Base-by-base conservation (phyloP, 2,329 filamentous ascomycete genomes). In the Penicillium sp. region DNA sequence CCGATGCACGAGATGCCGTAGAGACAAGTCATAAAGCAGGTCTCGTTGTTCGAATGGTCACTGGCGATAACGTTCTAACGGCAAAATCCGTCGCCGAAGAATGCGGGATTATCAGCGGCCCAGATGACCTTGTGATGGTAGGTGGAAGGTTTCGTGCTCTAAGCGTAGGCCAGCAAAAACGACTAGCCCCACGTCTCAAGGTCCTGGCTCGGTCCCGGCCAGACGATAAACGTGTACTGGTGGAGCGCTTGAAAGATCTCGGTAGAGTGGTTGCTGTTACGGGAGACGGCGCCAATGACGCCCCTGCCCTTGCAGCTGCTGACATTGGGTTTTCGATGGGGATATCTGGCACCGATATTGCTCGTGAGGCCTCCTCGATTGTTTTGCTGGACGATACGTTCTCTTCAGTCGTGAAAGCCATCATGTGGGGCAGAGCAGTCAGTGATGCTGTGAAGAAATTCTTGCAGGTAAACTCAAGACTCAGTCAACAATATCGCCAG, bases 31-130 rank as follows among this genome's bases (percentile, higher is more conserved):
- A 82, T 54, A 74, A 76, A 34, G 83, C 83, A 18, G 83, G 83
- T 44, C 81, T 86, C 22, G 73, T 78, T 36, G 81, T 84, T 30
- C 79, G 81, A 49, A 84, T 84, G 80, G 80, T 84, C 30, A 84
- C 81, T n/a, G 82, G 81, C 49, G 81, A 85, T 64, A 85, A 84
- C 58, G 72, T 83, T 49, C 67, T 80, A 13, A 87, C 84, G n/a
- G 84, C 82, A 2, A 78, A 77, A 47, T 83, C 84, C 12, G 87
- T 87, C 52, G 83, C 84, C 1, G 76, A 72, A 10, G 81, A 88
- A 54, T 87, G 84, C 50, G 84, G 84, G 36, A 85, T 87, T 63
- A 75, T 73, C 3, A 49, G 4, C 5, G 28, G 58, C 12, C 49
- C 59, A 19, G 75, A 77, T 22, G 81, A 76, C 12, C 67, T 80